These are phyloP conservation scores for Oidium heveae DNA, from an alignment of 2,329 filamentous ascomycete species.

Conservation along the genomic window DNA sequence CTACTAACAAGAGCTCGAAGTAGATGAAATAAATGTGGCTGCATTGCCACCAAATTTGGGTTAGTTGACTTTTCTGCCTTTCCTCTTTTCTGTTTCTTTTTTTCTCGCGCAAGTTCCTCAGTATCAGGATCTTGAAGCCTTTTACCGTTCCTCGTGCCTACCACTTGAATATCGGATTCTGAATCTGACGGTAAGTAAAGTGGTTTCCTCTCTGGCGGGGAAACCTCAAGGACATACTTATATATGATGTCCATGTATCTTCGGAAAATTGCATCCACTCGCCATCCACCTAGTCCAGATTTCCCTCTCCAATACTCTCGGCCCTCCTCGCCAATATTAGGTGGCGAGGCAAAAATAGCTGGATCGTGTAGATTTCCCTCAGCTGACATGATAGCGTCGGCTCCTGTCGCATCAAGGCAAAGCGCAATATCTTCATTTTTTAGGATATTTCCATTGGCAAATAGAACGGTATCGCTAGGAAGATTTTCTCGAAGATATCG, in stretches of 20 bases:
- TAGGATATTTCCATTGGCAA: conserved; percentile 88
- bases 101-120: conserved; percentile 11
- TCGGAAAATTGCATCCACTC: conserved; percentile 67
- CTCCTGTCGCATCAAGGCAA: conserved; percentile 64
- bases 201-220: conserved; percentile 40
- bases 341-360: conserved; percentile 51
- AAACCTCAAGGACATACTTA: conserved; percentile 40
- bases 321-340: conserved; percentile 35
- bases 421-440: conserved; percentile 50
- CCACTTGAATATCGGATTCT: conserved; percentile 17
- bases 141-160: conserved; percentile 14
- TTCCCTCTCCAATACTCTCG: conserved; percentile 69
- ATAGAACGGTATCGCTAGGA: conserved; percentile 71
- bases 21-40: conserved; percentile 82
- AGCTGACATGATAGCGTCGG: conserved; percentile 84
- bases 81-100: conserved; percentile 19
- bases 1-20: conserved; percentile 55
- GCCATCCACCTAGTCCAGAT: conserved; percentile 60
- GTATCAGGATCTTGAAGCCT: background rate
- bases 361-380: conserved; percentile 90
- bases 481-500: conserved; percentile 60
- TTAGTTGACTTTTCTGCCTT: conserved; percentile 15
- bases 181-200: conserved; percentile 38
- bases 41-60: conserved; percentile 54
- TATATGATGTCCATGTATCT: conserved; percentile 83